Percentiles rank a stretch among this genome's conserved stretches.
Conservation (phyloP, 2,329 filamentous ascomycete genomes). For the Aureobasidium sp. region DNA sequence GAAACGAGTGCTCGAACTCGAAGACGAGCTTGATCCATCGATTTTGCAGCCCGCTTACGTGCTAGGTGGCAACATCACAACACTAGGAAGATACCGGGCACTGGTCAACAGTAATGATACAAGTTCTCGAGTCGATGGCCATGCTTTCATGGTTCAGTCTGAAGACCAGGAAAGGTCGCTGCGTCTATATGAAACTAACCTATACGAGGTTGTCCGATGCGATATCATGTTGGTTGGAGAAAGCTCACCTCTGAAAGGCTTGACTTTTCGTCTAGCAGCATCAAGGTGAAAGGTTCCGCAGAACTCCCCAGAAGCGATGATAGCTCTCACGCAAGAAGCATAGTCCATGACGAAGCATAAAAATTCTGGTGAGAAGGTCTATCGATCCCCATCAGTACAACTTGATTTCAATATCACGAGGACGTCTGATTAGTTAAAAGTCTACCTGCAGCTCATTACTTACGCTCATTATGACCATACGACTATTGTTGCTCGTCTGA, state of each 20-base stretch:
- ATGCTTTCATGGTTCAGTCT: neutral
- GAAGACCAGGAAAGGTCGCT: conserved; percentile 29
- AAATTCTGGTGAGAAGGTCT: too few relatives aligned
- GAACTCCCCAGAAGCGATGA: too few relatives aligned
- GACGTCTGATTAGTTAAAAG: too few relatives aligned
- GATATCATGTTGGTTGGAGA: conserved; percentile 20
- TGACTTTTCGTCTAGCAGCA: neutral
- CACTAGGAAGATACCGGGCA: neutral
- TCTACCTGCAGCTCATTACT: too few relatives aligned
- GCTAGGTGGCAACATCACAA: neutral
- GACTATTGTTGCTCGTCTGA: too few relatives aligned
- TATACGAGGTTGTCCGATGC: conserved; percentile 36
- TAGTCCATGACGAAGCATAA: too few relatives aligned
- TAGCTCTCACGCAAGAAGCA: too few relatives aligned
- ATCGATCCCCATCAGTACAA: too few relatives aligned
- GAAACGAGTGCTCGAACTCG: neutral
- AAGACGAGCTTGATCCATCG: neutral
- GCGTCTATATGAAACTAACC: conserved; percentile 32
- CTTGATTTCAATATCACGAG: too few relatives aligned
- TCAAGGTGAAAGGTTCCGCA: neutral
- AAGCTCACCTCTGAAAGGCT: neutral
- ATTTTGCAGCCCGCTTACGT: neutral
- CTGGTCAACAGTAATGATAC: neutral
- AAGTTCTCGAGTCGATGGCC: neutral
- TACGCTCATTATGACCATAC: too few relatives aligned